phyloP scores from a whole-genome alignment of 441 rosid genomes.

The Mallotus repandus region DNA sequence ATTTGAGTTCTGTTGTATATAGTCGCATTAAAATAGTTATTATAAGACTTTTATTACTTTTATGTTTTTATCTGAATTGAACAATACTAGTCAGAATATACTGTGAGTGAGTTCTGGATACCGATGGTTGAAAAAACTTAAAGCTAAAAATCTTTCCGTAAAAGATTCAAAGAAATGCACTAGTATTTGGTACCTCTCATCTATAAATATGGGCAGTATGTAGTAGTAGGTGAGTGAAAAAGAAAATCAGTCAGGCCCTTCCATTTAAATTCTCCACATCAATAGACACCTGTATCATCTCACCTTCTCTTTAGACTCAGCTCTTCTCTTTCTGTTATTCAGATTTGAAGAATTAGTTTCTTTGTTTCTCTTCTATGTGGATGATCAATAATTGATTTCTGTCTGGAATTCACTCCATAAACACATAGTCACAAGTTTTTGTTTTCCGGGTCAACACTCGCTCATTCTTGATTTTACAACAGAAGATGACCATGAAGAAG shows the following conservation, averaged over 20 bases:
- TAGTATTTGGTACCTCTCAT: background rate
- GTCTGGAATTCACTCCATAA: background rate
- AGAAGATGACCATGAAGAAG: conserved; percentile 43
- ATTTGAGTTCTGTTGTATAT: too few species aligned
- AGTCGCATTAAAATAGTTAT: too few species aligned
- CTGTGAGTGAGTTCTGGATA: too few species aligned
- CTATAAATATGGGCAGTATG: background rate
- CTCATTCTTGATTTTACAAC: background rate
- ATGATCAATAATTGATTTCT: background rate
- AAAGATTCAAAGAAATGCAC: background rate
- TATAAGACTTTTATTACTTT: too few species aligned
- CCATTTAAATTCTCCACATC: background rate
- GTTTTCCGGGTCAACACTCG: background rate
- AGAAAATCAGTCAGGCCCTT: background rate
- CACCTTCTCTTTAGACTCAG: background rate
- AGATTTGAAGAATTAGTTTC: background rate
- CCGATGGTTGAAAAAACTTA: too few species aligned
- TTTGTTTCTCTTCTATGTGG: background rate
- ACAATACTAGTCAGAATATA: too few species aligned
- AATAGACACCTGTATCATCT: background rate
- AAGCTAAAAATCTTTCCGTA: too few species aligned
- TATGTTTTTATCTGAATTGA: too few species aligned
- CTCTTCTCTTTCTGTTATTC: background rate
- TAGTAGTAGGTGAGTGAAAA: conserved; percentile 20
- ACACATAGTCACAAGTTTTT: background rate